Base-by-base conservation (phyloP, 2,329 filamentous ascomycete species). In the Furcasterigmium furcatum region DNA sequence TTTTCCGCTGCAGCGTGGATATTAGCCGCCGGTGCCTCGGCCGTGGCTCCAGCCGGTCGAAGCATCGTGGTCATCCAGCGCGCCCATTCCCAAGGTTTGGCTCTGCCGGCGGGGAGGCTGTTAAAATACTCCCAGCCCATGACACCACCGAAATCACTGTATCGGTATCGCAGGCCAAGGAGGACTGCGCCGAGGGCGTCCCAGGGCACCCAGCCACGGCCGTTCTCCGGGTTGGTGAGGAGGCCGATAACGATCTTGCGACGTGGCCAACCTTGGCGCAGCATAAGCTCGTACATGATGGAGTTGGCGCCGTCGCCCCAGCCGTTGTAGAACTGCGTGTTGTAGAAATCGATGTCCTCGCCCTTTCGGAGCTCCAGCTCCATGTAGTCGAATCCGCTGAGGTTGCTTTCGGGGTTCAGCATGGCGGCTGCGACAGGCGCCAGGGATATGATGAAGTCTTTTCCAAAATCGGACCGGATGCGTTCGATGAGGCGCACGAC, bases 111-210 rank as follows among this genome's bases (percentile, higher is more conserved):
- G 0, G 88, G 87, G 47, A 83, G 63, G 45, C 85, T 81, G 69
- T 95, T 95, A 69, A 92, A 96, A 62, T 94, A 96, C 68, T 96
- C 91, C 91, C 91, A 96, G 3, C 90, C 90, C 84, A 94, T 94
- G 7, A 96, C 83, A 1, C 91, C 91, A 1, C 91, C 91, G 62
- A 96, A 94, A 1, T 70, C 70, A 2, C 79, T 78, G 56, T 88
- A 88, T 44, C 68, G 61, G 3, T 55, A 57, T n/a, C 63, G 58
- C 21, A 81, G 55, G 3, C 66, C 58, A 12, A 58, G 53, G 3
- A 80, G 58, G 1, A 76, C 72, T 8, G 58, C 50, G 2, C 66
- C 66, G 30, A 79, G 59, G 47, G 74, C 74, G 29, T 78, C 69
- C 46, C 70, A 72, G 5, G 61, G 59, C 9, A 80, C 71, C 52